A percentile compares a stretch with the other conserved stretches of the same genome.
Conservation (phyloP, 768 basidiomycete genomes). For the Phanerodontia chrysosporium region DNA sequence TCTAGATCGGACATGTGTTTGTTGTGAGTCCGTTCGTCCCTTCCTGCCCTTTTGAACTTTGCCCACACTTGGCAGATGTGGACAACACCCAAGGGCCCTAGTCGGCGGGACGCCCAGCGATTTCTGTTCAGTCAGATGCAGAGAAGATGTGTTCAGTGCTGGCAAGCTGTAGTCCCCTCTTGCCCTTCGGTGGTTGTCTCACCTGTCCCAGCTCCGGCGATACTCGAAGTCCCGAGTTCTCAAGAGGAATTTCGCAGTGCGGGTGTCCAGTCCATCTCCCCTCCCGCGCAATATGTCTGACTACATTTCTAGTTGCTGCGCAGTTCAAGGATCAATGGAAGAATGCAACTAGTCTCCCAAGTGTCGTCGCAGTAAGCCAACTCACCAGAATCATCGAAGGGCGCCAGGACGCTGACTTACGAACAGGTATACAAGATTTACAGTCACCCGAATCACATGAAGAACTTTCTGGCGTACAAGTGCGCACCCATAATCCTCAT, state of each 20-base stretch:
- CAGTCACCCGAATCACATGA: constrained; percentile 3
- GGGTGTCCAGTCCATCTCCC: no score
- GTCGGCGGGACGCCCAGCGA: constrained; percentile 19
- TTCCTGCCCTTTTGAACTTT: background rate
- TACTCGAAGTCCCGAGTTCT: background rate
- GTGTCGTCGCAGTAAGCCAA: background rate
- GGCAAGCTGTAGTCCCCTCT: background rate
- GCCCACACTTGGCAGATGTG: constrained; percentile 9
- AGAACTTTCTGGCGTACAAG: constrained; percentile 20
- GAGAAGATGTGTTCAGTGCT: background rate
- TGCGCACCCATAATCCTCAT: background rate
- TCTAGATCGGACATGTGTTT: background rate
- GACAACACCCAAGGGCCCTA: constrained; percentile 13
- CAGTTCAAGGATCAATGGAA: constrained; percentile 20
- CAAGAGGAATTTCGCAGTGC: constrained; percentile 6
- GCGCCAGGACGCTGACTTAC: no score
- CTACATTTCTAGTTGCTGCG: constrained; percentile 10
- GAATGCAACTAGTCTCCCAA: constrained; percentile 1
- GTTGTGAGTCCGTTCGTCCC: background rate
- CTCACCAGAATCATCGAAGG: background rate
- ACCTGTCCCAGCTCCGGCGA: background rate
- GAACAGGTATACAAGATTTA: constrained; percentile 8
- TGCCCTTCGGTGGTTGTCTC: background rate
- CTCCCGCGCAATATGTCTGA: no score
- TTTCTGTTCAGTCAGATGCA: constrained; percentile 22